Conservation (phyloP, 2,329 filamentous ascomycete species). For the Colletotrichum theobromicola region DNA sequence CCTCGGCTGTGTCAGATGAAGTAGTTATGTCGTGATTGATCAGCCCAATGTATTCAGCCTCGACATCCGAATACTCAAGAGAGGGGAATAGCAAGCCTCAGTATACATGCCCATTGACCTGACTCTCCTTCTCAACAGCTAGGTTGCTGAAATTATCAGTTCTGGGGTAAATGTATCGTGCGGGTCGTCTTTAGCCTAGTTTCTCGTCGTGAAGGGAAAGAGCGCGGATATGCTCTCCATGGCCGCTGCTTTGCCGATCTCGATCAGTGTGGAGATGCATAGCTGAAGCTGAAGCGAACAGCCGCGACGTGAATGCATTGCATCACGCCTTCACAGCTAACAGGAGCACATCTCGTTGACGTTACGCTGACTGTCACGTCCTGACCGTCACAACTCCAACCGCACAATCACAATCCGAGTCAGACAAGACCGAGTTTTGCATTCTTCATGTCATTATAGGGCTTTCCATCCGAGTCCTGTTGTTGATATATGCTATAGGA, state of each 20-base stretch:
- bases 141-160: background rate
- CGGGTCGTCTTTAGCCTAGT: background rate
- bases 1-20: too few relatives aligned
- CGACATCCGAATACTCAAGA: background rate
- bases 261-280: too few relatives aligned
- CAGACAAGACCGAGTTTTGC: background rate
- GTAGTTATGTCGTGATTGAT: background rate
- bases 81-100: background rate
- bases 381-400: background rate
- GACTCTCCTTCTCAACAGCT: background rate
- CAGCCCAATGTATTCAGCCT: background rate
- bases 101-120: background rate
- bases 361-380: background rate
- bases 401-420: background rate
- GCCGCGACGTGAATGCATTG: background rate
- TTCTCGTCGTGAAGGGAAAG: background rate
- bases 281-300: too few relatives aligned
- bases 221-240: too few relatives aligned
- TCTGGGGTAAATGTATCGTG: background rate
- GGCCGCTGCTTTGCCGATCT: too few relatives aligned
- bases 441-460: background rate
- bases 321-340: background rate
- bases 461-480: background rate
- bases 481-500: constrained; percentile 11
- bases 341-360: background rate